Base-by-base conservation (phyloP, 805 yeast genomes). In the Barnettozyma californica region DNA sequence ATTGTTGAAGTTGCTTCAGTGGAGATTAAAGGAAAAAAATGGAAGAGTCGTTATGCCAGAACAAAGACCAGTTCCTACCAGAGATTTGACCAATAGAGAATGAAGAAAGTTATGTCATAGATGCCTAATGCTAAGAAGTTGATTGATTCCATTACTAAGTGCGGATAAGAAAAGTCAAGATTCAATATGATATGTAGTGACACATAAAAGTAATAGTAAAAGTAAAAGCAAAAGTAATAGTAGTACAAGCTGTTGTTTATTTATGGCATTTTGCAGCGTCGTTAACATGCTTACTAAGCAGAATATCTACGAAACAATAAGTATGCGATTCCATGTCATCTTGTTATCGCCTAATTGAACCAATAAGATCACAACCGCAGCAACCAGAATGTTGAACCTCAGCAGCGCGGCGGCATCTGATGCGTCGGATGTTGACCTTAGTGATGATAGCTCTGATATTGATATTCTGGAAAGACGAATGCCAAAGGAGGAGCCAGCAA, bases 1-100 rank as follows among this genome's bases (percentile, higher is more conserved):
- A 25, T 68, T 87, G 46, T 71, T 86, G 49, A 76, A 75, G 46
- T 76, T 83, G 50, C 74, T 76, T 42, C 94, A 87, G 64, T 79
- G 77, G 65, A 68, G 75, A 51, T 65, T 83, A 41, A 78, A 78
- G 61, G 94, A 86, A 61, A 63, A 65, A 25, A 69, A 67, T 45
- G 87, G 87, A 0, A 27, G 65, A 20, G 52, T 78, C 37, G 53
- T 47, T 4, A 56, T 76, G 6, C 84, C 84, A 9, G 67, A 67
- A 44, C 53, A 62, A 39, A 64, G 77, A 44, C 77, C 77, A 10
- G 53, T 59, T 20, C 49, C 48, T 26, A 43, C 48, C 5, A 35
- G 43, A 29, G 45, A 51, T 18, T 37, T 45, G 26, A 43, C 53
- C 9, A 26, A 27, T 36, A 7, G 29, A 13, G 26, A 35, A 14